phyloP scores from a whole-genome alignment of 352 stramenopile genomes.

The Phytophthora sansomeana region DNA sequence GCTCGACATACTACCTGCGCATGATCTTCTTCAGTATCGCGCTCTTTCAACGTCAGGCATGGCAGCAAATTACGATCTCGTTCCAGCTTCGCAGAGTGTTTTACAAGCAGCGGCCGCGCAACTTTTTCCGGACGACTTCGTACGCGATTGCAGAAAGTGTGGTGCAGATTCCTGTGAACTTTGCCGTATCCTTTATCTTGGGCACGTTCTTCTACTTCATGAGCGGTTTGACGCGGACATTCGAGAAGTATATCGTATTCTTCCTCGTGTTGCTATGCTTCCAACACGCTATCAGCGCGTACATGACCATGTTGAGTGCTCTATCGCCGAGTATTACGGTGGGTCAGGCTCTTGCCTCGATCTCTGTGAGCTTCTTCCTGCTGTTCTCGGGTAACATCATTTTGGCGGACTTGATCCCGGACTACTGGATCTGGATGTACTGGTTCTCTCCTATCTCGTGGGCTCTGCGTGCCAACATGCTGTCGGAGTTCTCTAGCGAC shows the following conservation, averaged over 20 bases:
- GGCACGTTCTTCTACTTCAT: conserved; percentile 92
- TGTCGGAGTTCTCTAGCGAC: conserved; percentile 60
- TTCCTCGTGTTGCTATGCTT: conserved; percentile 82
- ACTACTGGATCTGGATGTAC: conserved; percentile 87
- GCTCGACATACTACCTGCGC: conserved; percentile 65
- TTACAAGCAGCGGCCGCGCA: conserved; percentile 91
- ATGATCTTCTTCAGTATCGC: conserved; percentile 80
- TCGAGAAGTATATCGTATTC: conserved; percentile 83
- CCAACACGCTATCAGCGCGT: conserved; percentile 70
- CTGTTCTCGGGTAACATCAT: conserved; percentile 88
- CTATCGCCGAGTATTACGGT: conserved; percentile 68
- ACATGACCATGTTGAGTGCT: conserved; percentile 71
- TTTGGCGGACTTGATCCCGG: conserved; percentile 59
- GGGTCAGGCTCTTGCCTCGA: conserved; percentile 53
- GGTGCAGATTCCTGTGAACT: conserved; percentile 71
- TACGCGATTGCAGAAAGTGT: conserved; percentile 81
- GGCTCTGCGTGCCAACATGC: conserved; percentile 60
- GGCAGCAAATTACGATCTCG: conserved; percentile 80
- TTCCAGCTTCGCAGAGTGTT: conserved; percentile 85
- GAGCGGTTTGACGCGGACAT: conserved; percentile 75
- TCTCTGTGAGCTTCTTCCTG: conserved; percentile 73
- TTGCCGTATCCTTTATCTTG: conserved; percentile 66
- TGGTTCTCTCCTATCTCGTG: conserved; percentile 75
- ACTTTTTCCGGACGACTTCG: conserved; percentile 90
- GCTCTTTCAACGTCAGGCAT: conserved; percentile 77